These are phyloP conservation scores for Crassisporium funariophilum DNA, from an alignment of 768 basidiomycete genomes.

Conservation along the genomic window DNA sequence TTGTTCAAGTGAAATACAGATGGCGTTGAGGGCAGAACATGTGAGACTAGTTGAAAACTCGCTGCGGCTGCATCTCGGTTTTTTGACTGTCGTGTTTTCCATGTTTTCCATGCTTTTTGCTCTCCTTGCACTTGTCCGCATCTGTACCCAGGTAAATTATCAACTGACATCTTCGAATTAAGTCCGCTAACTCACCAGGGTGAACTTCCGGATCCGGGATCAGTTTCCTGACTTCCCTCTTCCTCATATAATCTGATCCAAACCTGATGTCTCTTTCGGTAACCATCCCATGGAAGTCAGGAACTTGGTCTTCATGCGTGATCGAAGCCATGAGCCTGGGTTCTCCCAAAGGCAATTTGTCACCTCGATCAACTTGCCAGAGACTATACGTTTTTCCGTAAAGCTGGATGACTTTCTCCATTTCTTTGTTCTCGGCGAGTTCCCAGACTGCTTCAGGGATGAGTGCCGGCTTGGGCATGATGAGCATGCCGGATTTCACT, in stretches of 20 bases:
- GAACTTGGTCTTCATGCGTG: slow-evolving; percentile 11
- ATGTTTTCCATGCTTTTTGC: no score
- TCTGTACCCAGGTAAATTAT: no score
- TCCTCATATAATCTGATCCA: slow-evolving; percentile 12
- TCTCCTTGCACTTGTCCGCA: no score
- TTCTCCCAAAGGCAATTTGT: slow-evolving; percentile 12
- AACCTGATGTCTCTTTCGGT: slow-evolving; percentile 7
- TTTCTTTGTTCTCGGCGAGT: slow-evolving; percentile 16
- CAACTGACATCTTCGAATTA: no score
- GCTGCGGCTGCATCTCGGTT: no score
- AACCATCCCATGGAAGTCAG: slow-evolving; percentile 11
- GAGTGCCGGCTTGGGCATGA: slow-evolving; percentile 18
- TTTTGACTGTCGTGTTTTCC: no score
- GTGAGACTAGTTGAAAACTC: no score
- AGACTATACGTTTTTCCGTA: slow-evolving; percentile 20
- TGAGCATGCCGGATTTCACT: slow-evolving; percentile 21
- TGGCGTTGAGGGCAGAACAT: no score
- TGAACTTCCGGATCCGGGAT: slow-evolving; percentile 1
- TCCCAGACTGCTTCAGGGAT: slow-evolving; percentile 17
- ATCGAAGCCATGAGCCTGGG: slow-evolving; percentile 14
- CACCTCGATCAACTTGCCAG: slow-evolving; percentile 18
- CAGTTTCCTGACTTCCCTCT: slow-evolving; percentile 7
- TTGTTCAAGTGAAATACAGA: no score
- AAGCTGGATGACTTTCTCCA: slow-evolving; percentile 16
- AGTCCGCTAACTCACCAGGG: neutral